Evolutionary conservation across 768 basidiomycete genomes (phyloP).

Genomic region (Pleurotus ostreatus): DNA sequence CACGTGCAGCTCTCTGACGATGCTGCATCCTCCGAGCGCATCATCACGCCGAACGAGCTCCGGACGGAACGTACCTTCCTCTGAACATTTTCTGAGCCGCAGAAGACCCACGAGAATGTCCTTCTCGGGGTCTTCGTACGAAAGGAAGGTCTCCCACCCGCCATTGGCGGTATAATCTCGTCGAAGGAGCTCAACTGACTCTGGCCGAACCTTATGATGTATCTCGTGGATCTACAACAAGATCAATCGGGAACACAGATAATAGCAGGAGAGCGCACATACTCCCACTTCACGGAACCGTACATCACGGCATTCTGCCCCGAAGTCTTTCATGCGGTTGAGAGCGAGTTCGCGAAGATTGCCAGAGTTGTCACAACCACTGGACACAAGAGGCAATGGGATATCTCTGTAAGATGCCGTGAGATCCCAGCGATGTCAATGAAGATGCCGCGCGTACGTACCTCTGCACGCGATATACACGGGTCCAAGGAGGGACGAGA

Average conservation of each 20-base stretch:
- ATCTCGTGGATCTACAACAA: conserved; percentile 87
- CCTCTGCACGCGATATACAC: conserved; percentile 98
- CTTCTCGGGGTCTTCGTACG: conserved; percentile 95
- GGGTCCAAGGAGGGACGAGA: conserved; percentile 96
- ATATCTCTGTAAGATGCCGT: conserved; percentile 65
- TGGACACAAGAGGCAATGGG: conserved; percentile 92
- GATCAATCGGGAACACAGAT: conserved; percentile 8
- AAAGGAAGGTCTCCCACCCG: conserved; percentile 99
- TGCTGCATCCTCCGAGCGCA: conserved; percentile 78
- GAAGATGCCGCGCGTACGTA: conserved; percentile 22
- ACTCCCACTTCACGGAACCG: conserved; percentile 98
- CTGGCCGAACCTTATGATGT: conserved; percentile 94
- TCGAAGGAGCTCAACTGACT: conserved; percentile 91
- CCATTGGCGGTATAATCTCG: conserved; percentile 97
- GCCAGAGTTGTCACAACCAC: conserved; percentile 96
- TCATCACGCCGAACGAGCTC: conserved; percentile 74
- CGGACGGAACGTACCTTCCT: conserved; percentile 94
- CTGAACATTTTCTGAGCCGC: conserved; percentile 90
- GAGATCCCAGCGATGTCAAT: conserved; percentile 1
- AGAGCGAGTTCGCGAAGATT: conserved; percentile 95
- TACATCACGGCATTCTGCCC: conserved; percentile 95
- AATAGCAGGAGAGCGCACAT: conserved; percentile 26
- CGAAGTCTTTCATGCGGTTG: conserved; percentile 98
- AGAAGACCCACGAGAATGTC: conserved; percentile 95
- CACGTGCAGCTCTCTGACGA: conserved; percentile 94